Percentiles rank a stretch among this genome's conserved stretches.
These are phyloP conservation scores for Bocquillonia castaneifolia DNA, from an alignment of 441 rosid genomes.

Conservation along the genomic window DNA sequence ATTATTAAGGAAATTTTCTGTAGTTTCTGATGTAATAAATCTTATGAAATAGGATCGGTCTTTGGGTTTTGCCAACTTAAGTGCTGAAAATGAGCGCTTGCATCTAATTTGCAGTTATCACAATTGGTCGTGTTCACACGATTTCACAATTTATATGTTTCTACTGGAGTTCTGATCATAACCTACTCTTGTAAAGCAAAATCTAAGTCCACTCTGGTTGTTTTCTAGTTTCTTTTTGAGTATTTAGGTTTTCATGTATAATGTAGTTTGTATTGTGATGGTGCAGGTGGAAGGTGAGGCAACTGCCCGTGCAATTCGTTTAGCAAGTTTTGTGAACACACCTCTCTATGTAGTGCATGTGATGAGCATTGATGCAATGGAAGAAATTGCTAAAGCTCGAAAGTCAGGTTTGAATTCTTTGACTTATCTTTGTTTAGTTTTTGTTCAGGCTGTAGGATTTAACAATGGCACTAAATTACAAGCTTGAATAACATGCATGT, in stretches of 20 bases:
- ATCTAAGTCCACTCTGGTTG: not conserved
- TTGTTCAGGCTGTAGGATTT: not conserved
- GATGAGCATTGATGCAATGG: conserved; percentile 97
- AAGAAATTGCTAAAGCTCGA: conserved; percentile 91
- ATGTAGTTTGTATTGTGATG: conserved; percentile 18
- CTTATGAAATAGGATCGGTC: not conserved
- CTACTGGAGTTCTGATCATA: conserved; percentile 3
- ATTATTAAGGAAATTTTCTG: not conserved
- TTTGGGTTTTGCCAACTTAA: not conserved
- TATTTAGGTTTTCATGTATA: not conserved
- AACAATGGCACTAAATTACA: not conserved
- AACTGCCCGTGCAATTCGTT: conserved; percentile 80
- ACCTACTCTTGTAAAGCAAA: not conserved
- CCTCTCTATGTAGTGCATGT: conserved; percentile 96
- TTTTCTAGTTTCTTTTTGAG: not conserved
- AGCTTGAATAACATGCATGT: not conserved
- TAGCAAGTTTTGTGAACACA: conserved; percentile 81
- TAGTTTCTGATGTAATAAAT: not conserved
- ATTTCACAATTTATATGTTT: not conserved
- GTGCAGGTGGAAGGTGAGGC: conserved; percentile 95
- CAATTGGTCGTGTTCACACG: not conserved
- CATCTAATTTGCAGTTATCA: not conserved
- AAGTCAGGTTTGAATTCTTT: conserved; percentile 53
- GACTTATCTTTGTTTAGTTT: not conserved
- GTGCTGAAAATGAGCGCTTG: not conserved